Evolutionary conservation across 176 grass and related monocot genomes (phyloP), one percentile per base, ranked within the genome.

Genomic region (Themeda triandra): DNA sequence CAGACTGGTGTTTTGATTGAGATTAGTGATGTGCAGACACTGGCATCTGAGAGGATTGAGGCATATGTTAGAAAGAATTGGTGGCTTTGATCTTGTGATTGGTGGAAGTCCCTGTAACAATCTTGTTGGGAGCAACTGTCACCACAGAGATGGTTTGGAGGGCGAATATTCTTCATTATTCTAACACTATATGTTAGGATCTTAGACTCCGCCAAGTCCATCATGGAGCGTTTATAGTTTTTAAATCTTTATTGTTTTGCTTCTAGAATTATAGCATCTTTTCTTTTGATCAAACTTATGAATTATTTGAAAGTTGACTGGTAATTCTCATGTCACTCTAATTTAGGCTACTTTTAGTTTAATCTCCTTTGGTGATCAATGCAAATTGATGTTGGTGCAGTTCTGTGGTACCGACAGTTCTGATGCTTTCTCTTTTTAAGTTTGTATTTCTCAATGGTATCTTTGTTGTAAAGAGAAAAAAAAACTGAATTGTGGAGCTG

Each of bases 71-170:
- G 28, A 10, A 54, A 83, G 75, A 30, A 82, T 83, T 53, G 96
- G 96, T 15, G 81, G 93, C 1, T 90, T 95, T 75, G 93, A 98
- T 71, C 63, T 98, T 19, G 87, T 98, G 3, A 91, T 98, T 32
- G 96, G 93, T 0, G 96, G 95, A 10, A 98, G 95, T 39, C 95
- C 95, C 0, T 98, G 95, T 65, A 98, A 98, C 60, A 98, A 98
- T 71, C 86, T 95, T n/a, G 27, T 92, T 10, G 92, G 95, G 8
- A 95, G 91, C 77, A 98, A 98, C 80, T 75, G 95, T 7, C 73
- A 89, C 67, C 84, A 89, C 19, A 83, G 96, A 5, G 89, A 94
- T 76, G 96, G 96, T 10, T 66, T 99, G 32, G 89, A 90, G 68
- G 96, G 96, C 37, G 88, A 93, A 37, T 91, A 99, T 11, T 99